Percentiles rank a stretch among this genome's conserved stretches.
Conservation (phyloP, 31 red algal genomes). For the Bonnemaisonia californica region DNA sequence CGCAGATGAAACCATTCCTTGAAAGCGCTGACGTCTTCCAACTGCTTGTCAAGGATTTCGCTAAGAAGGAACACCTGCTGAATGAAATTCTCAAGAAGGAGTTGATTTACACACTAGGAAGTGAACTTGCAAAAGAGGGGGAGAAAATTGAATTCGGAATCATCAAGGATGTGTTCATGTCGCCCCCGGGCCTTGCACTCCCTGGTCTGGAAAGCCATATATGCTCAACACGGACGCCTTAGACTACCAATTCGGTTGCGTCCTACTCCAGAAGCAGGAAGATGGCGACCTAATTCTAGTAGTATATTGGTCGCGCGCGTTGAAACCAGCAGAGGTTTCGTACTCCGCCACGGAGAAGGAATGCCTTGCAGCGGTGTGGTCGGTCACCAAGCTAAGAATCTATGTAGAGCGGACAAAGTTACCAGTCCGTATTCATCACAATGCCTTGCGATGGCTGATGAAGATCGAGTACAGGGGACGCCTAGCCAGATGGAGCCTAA, state of each 20-base stretch:
- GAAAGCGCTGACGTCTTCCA: neutral
- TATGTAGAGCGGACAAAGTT: slow-evolving; percentile 2
- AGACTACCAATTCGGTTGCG: neutral
- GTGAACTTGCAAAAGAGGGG: neutral
- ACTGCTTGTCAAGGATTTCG: neutral
- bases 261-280: neutral
- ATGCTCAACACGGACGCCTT: neutral
- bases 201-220: neutral
- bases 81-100: neutral
- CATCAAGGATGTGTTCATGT: neutral
- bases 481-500: neutral
- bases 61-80: neutral
- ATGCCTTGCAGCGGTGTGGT: neutral
- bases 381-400: neutral
- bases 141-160: neutral
- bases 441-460: slow-evolving; percentile 13
- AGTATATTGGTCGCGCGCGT: neutral
- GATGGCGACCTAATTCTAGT: neutral
- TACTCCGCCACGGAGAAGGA: neutral
- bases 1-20: neutral
- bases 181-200: neutral
- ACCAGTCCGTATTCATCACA: neutral
- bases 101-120: neutral
- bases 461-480: neutral
- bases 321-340: neutral